Evolutionary conservation across 139 green algal species (phyloP).

Genomic region (Picochlorum costavermella): DNA sequence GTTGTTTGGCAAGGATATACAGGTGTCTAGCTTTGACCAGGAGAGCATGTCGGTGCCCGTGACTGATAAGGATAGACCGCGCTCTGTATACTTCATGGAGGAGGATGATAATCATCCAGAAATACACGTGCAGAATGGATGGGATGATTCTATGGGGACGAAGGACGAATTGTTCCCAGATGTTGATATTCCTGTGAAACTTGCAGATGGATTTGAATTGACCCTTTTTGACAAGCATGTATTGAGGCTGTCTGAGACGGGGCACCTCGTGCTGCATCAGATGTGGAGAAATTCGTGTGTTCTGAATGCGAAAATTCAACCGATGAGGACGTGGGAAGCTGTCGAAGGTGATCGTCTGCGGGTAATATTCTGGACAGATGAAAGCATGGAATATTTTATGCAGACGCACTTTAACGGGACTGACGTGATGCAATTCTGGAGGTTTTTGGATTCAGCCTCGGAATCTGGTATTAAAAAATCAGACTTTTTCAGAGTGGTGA

Average conservation of each 20-base stretch:
- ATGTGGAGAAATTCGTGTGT: background rate
- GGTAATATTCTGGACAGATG: background rate
- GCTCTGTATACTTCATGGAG: background rate
- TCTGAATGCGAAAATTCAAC: background rate
- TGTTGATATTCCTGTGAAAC: background rate
- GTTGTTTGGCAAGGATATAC: no score
- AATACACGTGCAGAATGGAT: slow-evolving; percentile 2
- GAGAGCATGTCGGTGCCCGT: no score
- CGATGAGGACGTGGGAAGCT: background rate
- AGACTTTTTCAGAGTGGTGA: slow-evolving; percentile 1
- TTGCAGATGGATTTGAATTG: background rate
- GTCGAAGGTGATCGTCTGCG: background rate
- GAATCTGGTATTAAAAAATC: background rate
- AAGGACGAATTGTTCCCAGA: background rate
- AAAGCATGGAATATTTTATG: background rate
- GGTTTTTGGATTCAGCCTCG: background rate
- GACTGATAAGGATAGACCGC: no score
- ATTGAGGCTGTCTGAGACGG: background rate
- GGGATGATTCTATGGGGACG: background rate
- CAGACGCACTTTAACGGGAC: background rate
- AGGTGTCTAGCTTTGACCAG: no score
- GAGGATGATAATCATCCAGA: background rate
- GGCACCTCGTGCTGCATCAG: slow-evolving; percentile 1
- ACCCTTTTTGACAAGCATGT: background rate
- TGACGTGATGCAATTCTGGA: background rate